Conservation (phyloP, 257 asterid genomes). For the Solanum clarkiae region DNA sequence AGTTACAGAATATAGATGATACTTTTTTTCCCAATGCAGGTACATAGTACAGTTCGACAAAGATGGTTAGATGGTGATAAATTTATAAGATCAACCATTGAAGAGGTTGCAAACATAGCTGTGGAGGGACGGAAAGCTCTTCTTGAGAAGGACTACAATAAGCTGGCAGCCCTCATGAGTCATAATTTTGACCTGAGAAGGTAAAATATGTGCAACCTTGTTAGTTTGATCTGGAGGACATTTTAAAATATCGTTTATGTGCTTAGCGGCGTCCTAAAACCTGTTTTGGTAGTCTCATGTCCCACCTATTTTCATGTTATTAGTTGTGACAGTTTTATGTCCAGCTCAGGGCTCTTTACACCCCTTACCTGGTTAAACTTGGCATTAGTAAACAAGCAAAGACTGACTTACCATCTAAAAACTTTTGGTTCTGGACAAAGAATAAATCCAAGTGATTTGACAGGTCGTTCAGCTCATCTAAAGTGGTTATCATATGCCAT, state of each 20-base stretch:
- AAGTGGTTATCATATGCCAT: not conserved
- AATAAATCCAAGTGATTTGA: not conserved
- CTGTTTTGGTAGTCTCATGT: not conserved
- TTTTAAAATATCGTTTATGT: not conserved
- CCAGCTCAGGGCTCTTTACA: not conserved
- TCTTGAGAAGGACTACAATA: constrained; percentile 49
- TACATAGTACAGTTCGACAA: constrained; percentile 78
- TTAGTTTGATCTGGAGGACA: not conserved
- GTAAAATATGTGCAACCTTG: constrained; percentile 12
- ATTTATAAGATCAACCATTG: constrained; percentile 68
- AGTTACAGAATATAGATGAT: not conserved
- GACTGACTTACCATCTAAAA: not conserved
- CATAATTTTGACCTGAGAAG: constrained; percentile 80
- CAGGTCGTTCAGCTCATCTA: not conserved
- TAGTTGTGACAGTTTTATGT: not conserved
- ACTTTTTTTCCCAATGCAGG: constrained; percentile 21
- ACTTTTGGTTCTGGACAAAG: not conserved
- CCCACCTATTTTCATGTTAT: not conserved
- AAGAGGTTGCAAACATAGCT: constrained; percentile 75
- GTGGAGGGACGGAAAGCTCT: constrained; percentile 58
- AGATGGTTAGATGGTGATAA: constrained; percentile 86
- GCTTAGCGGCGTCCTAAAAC: not conserved
- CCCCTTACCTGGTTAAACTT: not conserved
- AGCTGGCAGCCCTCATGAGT: constrained; percentile 71
- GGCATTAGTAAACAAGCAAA: not conserved